Evolutionary conservation across 2,329 filamentous ascomycete species (phyloP), one percentile per base, ranked within the genome.

Genomic region (Fusarium ramigenum): DNA sequence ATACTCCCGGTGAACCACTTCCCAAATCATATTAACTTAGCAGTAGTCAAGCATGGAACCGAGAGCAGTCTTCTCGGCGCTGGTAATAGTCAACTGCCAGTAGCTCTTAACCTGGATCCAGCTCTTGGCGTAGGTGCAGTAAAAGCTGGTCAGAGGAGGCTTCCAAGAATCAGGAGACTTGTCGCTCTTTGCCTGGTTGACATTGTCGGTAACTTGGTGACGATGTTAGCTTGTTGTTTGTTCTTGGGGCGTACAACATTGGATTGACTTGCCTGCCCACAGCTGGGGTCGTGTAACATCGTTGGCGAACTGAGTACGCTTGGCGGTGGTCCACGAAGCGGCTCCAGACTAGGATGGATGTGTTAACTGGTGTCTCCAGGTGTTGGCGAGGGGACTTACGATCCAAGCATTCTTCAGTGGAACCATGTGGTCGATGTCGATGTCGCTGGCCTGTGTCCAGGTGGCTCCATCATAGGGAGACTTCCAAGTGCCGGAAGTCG

Each of bases 381-480:
- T 25, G 7, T 23, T 7, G 50, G n/a, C 30, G 25, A 25, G 21
- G 19, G 14, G 19, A 82, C 85, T 77, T 74, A 91, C 89, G 69
- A 92, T 90, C 93, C 93, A 96, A 9, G 93, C 93, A 78, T 95
- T 94, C 79, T 92, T 91, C 69, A 97, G 81, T 2, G 94, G 93
- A 6, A 97, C 93, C 83, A 96, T 87, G 80, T 96, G 94, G 80
- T 96, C 94, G 67, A 96, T 96, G 75, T 96, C 93, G 2, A 96
- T 81, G 75, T 95, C 92, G 23, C 86, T 88, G 2, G 93, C 88
- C 1, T 85, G 84, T 0, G 89, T 92, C 91, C 92, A 94, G 3
- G 86, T 90, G 1, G 84, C 91, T 21, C 93, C 93, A 77, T 96
- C 93, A 79, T 93, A 96, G 0, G 92, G 92, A 40, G 89, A 91